Evolutionary conservation across 2,329 filamentous ascomycete genomes (phyloP).

Genomic region (Botrytis byssoidea): DNA sequence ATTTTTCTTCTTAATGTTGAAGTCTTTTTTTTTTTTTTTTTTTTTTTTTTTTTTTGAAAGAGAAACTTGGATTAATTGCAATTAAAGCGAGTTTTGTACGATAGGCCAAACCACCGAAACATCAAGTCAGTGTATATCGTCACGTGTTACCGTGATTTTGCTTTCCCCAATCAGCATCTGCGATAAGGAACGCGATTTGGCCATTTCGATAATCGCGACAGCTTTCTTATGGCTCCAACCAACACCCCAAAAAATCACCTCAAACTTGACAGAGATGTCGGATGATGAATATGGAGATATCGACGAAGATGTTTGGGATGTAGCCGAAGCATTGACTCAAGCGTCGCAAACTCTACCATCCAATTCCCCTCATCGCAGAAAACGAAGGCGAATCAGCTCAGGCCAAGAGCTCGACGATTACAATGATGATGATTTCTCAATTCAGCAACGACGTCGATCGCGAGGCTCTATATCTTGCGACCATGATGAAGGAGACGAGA

Average conservation of each 20-base stretch:
- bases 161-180: conserved; percentile 1
- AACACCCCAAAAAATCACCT: background rate
- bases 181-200: conserved; percentile 18
- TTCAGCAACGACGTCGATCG: conserved; percentile 22
- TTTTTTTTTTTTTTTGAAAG: background rate
- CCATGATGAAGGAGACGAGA: conserved; percentile 29
- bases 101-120: background rate
- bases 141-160: conserved; percentile 14
- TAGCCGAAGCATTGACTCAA: conserved; percentile 22
- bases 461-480: conserved; percentile 22
- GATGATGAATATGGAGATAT: conserved; percentile 23
- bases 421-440: background rate
- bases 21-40: background rate
- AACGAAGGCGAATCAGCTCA: conserved; percentile 19
- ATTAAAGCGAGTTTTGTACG: background rate
- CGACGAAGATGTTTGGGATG: conserved; percentile 16
- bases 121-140: too few species aligned
- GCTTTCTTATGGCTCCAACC: background rate
- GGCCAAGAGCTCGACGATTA: conserved; percentile 12
- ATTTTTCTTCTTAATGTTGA: background rate
- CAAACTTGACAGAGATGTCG: conserved; percentile 11
- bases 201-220: conserved; percentile 3
- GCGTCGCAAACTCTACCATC: conserved; percentile 20
- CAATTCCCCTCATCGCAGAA: conserved; percentile 6
- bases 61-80: background rate